Evolutionary conservation across 257 asterid species (phyloP).

Genomic region (Parsonsia alboflavescens): DNA sequence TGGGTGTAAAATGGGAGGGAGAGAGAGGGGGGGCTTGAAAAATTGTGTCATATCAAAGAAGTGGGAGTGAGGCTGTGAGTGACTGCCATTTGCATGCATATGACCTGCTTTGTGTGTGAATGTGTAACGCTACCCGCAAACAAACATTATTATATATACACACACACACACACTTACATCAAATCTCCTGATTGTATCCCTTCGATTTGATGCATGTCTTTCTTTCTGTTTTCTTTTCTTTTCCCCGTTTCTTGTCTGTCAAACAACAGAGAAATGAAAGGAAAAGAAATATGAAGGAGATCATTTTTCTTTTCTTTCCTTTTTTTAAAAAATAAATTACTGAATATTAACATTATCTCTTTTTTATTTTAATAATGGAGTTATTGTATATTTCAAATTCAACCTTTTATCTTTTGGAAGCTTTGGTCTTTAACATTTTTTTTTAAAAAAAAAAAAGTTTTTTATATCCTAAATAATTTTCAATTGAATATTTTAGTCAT

Average conservation of each 20-base stretch:
- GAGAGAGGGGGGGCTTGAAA: not conserved
- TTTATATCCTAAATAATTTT: no score
- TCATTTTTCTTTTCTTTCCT: no score
- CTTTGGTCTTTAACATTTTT: no score
- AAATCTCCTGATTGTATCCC: slow-evolving; percentile 7
- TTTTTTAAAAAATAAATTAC: no score
- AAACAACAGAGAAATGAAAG: not conserved
- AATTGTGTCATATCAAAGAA: not conserved
- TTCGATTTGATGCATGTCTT: slow-evolving; percentile 36
- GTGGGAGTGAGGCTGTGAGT: no score
- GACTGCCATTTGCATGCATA: not conserved
- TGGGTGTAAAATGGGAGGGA: no score
- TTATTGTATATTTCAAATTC: no score
- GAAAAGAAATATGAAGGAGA: not conserved
- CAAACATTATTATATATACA: slow-evolving; percentile 25
- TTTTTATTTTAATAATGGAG: no score
- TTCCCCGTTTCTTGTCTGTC: slow-evolving; percentile 17
- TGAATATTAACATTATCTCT: no score
- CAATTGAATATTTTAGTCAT: no score
- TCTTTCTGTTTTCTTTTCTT: slow-evolving; percentile 18
- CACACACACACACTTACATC: not conserved
- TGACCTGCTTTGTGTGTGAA: not conserved
- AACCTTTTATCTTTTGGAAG: no score
- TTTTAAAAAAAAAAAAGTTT: no score
- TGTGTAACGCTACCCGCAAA: slow-evolving; percentile 28